Percentiles rank a stretch among this genome's conserved stretches.
Conservation (phyloP, 2,329 filamentous ascomycete genomes). For the Fonsecaea multimorphosa region DNA sequence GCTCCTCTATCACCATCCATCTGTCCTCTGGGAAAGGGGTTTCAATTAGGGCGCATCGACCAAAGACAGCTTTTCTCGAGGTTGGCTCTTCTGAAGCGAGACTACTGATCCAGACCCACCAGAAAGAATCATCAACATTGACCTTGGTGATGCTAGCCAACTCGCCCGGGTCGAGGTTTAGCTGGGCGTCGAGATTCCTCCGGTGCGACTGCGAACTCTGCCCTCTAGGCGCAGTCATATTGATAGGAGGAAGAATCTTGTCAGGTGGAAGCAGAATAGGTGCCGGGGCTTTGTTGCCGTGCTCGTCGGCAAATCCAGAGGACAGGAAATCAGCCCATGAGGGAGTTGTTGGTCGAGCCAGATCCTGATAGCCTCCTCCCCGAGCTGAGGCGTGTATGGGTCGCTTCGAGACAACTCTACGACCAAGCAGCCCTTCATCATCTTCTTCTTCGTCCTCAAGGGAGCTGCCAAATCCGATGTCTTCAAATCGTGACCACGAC, state of each 20-base stretch:
- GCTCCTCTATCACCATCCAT: constrained; percentile 96
- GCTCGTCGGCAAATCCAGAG: constrained; percentile 83
- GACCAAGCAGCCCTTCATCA: constrained; percentile 58
- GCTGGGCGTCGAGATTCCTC: constrained; percentile 71
- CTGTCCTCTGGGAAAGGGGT: constrained; percentile 79
- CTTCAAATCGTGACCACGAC: constrained; percentile 96
- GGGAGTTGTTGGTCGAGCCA: constrained; percentile 86
- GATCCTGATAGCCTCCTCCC: constrained; percentile 53
- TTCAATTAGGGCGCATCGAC: constrained; percentile 89
- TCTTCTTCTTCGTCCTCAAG: constrained; percentile 74
- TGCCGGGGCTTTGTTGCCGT: constrained; percentile 65
- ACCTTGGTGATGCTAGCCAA: constrained; percentile 87
- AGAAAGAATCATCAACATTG: constrained; percentile 92
- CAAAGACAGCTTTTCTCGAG: constrained; percentile 88
- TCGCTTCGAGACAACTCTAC: constrained; percentile 39
- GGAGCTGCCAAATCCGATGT: constrained; percentile 83
- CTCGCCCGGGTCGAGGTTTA: constrained; percentile 83
- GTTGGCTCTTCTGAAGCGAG: constrained; percentile 86
- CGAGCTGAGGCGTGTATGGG: constrained; percentile 22
- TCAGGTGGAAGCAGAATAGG: constrained; percentile 86
- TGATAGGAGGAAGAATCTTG: constrained; percentile 86
- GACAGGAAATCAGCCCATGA: constrained; percentile 99
- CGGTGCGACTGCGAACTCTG: constrained; percentile 86
- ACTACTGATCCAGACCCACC: constrained; percentile 99
- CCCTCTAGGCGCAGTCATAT: constrained; percentile 68